These are phyloP conservation scores for Neonectria neomacrospora DNA, from an alignment of 2,329 filamentous ascomycete species.

Conservation along the genomic window DNA sequence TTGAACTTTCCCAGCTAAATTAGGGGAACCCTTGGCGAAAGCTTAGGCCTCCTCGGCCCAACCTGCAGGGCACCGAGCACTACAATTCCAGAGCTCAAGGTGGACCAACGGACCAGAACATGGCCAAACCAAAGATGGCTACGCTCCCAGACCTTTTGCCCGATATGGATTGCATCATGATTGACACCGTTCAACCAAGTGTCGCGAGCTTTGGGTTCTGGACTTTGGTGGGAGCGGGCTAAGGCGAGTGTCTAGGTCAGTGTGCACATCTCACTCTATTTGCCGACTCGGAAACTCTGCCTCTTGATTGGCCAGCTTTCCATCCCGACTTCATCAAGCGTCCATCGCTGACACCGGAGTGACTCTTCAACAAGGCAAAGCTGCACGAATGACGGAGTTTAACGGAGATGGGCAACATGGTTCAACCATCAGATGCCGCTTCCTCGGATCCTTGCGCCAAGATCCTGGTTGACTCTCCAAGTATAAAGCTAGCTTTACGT, in stretches of 20 bases:
- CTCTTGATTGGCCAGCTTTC: conserved; percentile 30
- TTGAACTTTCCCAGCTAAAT: too few relatives aligned
- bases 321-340: neutral
- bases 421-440: neutral
- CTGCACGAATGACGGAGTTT: neutral
- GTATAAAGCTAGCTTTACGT: neutral
- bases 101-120: too few relatives aligned
- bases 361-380: neutral
- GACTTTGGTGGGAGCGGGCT: too few relatives aligned
- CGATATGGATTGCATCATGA: too few relatives aligned
- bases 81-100: too few relatives aligned
- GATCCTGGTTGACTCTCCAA: neutral
- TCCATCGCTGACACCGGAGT: neutral
- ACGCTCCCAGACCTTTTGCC: too few relatives aligned
- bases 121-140: too few relatives aligned
- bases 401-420: neutral
- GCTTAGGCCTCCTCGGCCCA: too few relatives aligned
- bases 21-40: too few relatives aligned
- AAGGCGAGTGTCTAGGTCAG: too few relatives aligned
- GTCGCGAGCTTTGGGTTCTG: neutral
- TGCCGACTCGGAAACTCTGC: conserved; percentile 34
- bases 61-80: too few relatives aligned
- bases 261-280: conserved; percentile 20
- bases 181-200: too few relatives aligned
- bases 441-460: neutral